These are phyloP conservation scores for Orbilia quercus DNA, from an alignment of 2,329 filamentous ascomycete genomes.

Conservation along the genomic window DNA sequence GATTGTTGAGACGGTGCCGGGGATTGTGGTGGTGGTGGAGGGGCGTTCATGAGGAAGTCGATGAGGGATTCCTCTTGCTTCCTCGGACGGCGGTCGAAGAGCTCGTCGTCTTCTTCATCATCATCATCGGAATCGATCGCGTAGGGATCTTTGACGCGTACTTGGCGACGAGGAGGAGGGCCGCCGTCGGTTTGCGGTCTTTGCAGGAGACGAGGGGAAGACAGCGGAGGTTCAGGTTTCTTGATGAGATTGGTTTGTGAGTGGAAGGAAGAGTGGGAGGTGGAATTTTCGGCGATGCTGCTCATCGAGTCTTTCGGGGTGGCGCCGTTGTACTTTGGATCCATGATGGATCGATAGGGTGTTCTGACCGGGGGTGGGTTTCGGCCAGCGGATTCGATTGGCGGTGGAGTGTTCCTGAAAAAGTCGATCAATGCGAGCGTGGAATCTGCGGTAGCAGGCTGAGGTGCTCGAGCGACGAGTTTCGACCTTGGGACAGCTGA, in stretches of 20 bases:
- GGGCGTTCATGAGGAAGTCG: conserved; percentile 61
- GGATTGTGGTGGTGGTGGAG: conserved; percentile 60
- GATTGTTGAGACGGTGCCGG: conserved; percentile 34
- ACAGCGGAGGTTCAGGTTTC: conserved; percentile 61
- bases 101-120: conserved; percentile 62
- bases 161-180: conserved; percentile 79
- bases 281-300: conserved; percentile 49
- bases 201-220: conserved; percentile 60
- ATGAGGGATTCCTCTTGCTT: conserved; percentile 58
- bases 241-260: conserved; percentile 78
- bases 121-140: conserved; percentile 79
- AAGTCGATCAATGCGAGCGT: conserved; percentile 95
- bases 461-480: conserved; percentile 75
- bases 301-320: conserved; percentile 53
- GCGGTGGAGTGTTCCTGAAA: conserved; percentile 74
- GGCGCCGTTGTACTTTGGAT: conserved; percentile 56
- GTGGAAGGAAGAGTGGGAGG: conserved; percentile 73
- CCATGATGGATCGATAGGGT: conserved; percentile 72
- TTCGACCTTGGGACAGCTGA: conserved; percentile 33
- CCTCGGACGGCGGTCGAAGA: conserved; percentile 15
- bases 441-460: conserved; percentile 73
- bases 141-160: conserved; percentile 86
- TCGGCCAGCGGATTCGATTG: conserved; percentile 63
- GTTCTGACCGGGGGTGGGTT: conserved; percentile 85
- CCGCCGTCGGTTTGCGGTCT: conserved; percentile 63